Evolutionary conservation across 208 protist species (phyloP), one percentile per base, ranked within the genome.

Genomic region (Leishmania amazonensis): DNA sequence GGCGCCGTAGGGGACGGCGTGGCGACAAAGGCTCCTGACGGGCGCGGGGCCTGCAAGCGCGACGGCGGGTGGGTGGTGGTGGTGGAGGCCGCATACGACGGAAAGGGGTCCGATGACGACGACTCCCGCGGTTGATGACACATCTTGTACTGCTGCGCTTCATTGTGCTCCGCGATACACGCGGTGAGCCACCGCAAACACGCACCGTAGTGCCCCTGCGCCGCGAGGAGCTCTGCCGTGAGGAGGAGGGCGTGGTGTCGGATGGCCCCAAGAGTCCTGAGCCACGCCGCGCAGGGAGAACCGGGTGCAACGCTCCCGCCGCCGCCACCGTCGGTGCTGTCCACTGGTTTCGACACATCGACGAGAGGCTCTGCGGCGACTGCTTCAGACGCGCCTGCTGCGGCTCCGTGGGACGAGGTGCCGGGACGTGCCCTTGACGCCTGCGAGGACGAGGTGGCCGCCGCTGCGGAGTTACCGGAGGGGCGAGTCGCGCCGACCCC

Each of bases 181-280:
- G 73, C 65, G 5, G 73, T 77, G 35, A 86, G 64, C 53, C 65
- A 54, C 31, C 77, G 73, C 53, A 83, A 74, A 47, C 83, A 81
- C 11, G 68, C 83, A 68, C 21, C 54, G 78, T 83, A 86, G 38
- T 83, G 78, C 38, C 83, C 83, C 58, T 86, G 83, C 21, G 83
- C 78, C 4, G 78, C 64, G 67, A 86, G 83, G 0, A 83, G 40
- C 54, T 86, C 78, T 13, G 78, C 75, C 4, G 65, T 58, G 35
- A 86, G 78, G 35, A 86, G 64, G 35, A 80, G 31, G 9, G 83
- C 78, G 31, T 71, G 57, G 28, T 88, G 78, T 40, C 83, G 81
- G 19, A 91, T 47, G 8, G 86, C 79, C 4, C 58, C 65, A 2
- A 86, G 74, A 19, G 58, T 54, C 45, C 74, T 64, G 19, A 80